Evolutionary conservation across 2,329 filamentous ascomycete species (phyloP), one percentile per base, ranked within the genome.

Genomic region (Trichoderma afroharzianum): DNA sequence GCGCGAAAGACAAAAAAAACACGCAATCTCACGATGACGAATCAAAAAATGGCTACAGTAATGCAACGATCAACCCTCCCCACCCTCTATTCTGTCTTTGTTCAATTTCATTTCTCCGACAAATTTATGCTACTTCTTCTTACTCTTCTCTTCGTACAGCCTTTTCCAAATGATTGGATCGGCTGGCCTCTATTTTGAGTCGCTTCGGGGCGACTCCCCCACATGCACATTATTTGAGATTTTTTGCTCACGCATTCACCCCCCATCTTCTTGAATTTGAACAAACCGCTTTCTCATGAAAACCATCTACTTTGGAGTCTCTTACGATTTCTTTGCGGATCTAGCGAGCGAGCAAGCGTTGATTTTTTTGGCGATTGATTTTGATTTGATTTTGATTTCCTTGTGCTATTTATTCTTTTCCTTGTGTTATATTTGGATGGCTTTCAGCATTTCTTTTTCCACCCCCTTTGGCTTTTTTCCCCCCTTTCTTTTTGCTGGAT

Each of bases 181-280:
- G 75, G 75, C 74, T 73, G 75, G 73, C 74, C 21, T 78, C 77
- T 79, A 75, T 78, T 73, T 77, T 71, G 76, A 78, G 77, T 78
- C 74, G 76, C 79, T 78, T 76, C 78, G 76, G 76, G 76, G 78
- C 78, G 80, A 71, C 74, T 66, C 57, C 59, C 59, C 39, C 67
- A 69, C 67, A 69, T 58, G 53, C 67, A 61, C 67, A 61, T 36
- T 55, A 70, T 76, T 79, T 78, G 80, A 84, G 81, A 83, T 76
- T 79, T 81, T 81, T 82, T 84, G 84, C 84, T 85, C 84, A 85
- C 84, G 84, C 84, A 85, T 79, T 77, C 78, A 80, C 80, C 75
- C 36, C 78, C 78, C 75, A 76, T 78, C 53, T 71, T 80, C 79
- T 79, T 75, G 57, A 53, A 24, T 79, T 80, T 78, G 76, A 75